phyloP scores from a whole-genome alignment of 495 filamentous ascomycete species.

The Lasiosphaeris hirsuta region DNA sequence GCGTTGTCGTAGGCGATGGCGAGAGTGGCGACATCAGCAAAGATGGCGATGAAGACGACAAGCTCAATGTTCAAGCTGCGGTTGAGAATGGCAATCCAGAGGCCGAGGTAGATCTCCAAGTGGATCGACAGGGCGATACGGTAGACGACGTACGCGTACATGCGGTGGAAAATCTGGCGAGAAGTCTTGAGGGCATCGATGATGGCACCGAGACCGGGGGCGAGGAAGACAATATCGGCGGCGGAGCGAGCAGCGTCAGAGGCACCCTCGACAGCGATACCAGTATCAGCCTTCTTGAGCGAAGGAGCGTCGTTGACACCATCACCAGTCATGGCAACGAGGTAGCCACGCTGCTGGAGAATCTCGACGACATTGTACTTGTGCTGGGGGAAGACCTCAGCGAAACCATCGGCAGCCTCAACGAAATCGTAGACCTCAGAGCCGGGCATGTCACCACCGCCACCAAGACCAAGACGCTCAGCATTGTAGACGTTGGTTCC shows the following conservation, averaged over 20 bases:
- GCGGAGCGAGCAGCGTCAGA: constrained; percentile 91
- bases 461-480: constrained; percentile 76
- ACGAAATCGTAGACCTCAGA: constrained; percentile 93
- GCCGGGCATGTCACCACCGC: constrained; percentile 85
- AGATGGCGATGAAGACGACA: constrained; percentile 90
- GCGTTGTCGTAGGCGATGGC: constrained; percentile 94
- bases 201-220: constrained; percentile 86
- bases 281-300: constrained; percentile 91
- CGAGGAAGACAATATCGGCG: constrained; percentile 91
- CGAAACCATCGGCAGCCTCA: constrained; percentile 91
- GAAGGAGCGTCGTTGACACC: constrained; percentile 97
- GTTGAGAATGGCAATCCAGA: constrained; percentile 87
- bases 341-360: constrained; percentile 91
- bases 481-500: constrained; percentile 94
- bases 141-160: constrained; percentile 96
- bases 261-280: constrained; percentile 91
- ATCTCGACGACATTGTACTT: constrained; percentile 98
- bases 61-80: constrained; percentile 78
- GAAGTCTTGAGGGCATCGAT: constrained; percentile 92
- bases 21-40: constrained; percentile 89
- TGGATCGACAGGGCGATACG: constrained; percentile 91
- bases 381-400: constrained; percentile 95
- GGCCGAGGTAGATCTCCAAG: constrained; percentile 81
- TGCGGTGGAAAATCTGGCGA: constrained; percentile 93
- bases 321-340: constrained; percentile 97